A percentile compares a stretch with the other conserved stretches of the same genome.
Conservation (phyloP, 2,329 filamentous ascomycete genomes). For the Microdochium nivale region DNA sequence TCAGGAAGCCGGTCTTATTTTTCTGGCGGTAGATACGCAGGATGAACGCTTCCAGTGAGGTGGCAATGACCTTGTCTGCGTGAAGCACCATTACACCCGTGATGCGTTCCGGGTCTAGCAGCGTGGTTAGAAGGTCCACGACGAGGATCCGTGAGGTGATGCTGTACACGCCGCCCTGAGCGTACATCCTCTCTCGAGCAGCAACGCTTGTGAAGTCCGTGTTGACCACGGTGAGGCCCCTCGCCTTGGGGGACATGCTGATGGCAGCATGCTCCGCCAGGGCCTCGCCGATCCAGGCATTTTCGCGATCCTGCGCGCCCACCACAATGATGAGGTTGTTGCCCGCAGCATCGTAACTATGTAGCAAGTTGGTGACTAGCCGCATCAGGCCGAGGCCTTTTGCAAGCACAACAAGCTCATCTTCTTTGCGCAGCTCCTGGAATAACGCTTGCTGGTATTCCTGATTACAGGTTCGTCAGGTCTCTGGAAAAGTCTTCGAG, state of each 20-base stretch:
- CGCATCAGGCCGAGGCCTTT: slow-evolving; percentile 87
- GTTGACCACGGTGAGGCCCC: slow-evolving; percentile 85
- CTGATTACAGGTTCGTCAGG: slow-evolving; percentile 24
- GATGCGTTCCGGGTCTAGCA: slow-evolving; percentile 75
- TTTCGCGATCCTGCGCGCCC: slow-evolving; percentile 85
- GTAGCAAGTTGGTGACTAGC: slow-evolving; percentile 89
- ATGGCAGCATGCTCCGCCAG: slow-evolving; percentile 91
- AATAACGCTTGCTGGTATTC: slow-evolving; percentile 95
- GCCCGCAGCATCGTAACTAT: slow-evolving; percentile 92
- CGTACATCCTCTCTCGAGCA: slow-evolving; percentile 85
- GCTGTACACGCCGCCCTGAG: slow-evolving; percentile 82
- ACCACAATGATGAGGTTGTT: slow-evolving; percentile 87
- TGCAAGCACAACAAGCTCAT: slow-evolving; percentile 88
- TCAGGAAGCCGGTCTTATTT: slow-evolving; percentile 89
- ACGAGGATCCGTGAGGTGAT: slow-evolving; percentile 93
- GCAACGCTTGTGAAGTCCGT: slow-evolving; percentile 87
- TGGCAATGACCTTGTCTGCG: slow-evolving; percentile 78
- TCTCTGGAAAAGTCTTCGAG: slow-evolving; percentile 5
- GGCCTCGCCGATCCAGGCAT: slow-evolving; percentile 94
- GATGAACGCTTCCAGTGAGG: slow-evolving; percentile 90
- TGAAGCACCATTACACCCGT: slow-evolving; percentile 84
- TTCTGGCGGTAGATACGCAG: slow-evolving; percentile 87
- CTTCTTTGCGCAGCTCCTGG: slow-evolving; percentile 78
- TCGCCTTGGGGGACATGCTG: slow-evolving; percentile 71
- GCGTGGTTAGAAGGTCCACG: slow-evolving; percentile 79